Base-by-base conservation (phyloP, 2,329 filamentous ascomycete species). In the Epicoccum nigrum region DNA sequence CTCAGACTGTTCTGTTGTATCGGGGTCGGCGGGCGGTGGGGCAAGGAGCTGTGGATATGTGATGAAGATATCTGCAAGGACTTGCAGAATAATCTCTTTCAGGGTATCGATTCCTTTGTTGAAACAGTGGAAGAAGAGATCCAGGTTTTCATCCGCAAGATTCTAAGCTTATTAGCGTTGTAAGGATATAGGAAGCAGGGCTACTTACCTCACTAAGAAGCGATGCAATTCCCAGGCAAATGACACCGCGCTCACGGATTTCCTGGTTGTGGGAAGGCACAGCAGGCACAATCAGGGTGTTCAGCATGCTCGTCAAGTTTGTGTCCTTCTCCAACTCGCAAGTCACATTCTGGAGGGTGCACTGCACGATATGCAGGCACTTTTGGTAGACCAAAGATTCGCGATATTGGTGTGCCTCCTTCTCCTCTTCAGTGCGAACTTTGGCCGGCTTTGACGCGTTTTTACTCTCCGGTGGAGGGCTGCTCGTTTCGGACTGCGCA, bases 311-410 rank as follows among this genome's bases (percentile, higher is more conserved):
- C 4, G 96, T 90, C n/a, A 97, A 77, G 67, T 96, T 88, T 50
- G 89, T 86, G 70, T 96, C 96, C 61, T 92, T 84, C 74, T 97
- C 92, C 30, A 97, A 79, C 65, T 89, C 89, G 54, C 91, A 90
- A 45, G 89, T 83, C 8, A 99, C 90, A 67, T 97, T 96, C 69
- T 95, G 87, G 43, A 99, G 82, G 89, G 97, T 96, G 79, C 92
- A 97, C 73, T 97, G 91, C 20, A 95, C 92, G 61, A 99, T 97
- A 69, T 97, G 90, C 55, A 99, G 81, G 73, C 94, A 97, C 76
- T 97, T 97, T 85, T 97, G 92, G 78, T 97, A 97, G 72, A 97
- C 89, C 79, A 97, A 86, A 68, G 97, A 94, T 75, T 97, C 92
- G 59, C 85, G 87, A 60, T 97, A 85, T 1, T 89, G 90, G 76